These are phyloP conservation scores for Massospora cicadina DNA, from an alignment of 371 early-diverging fungal genomes.

Conservation along the genomic window DNA sequence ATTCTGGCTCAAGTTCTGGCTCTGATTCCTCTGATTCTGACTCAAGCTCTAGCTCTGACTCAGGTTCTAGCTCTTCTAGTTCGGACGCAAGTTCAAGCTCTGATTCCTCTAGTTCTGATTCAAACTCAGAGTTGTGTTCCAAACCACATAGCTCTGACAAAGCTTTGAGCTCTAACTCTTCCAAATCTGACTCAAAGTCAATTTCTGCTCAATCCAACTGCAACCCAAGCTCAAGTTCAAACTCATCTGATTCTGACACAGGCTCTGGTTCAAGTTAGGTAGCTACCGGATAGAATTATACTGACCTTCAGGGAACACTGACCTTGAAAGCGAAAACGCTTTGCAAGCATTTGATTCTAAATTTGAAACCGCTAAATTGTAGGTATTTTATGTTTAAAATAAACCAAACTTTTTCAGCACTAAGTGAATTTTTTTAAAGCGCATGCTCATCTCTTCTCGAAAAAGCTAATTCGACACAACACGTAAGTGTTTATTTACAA, in stretches of 20 bases:
- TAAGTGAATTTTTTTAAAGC: no score
- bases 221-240: no score
- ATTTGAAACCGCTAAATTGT: not conserved
- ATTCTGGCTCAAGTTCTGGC: constrained; percentile 9
- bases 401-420: constrained; percentile 5
- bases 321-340: not conserved
- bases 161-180: not conserved
- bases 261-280: no score
- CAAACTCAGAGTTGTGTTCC: constrained; percentile 7
- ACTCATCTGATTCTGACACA: no score
- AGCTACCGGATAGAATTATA: no score
- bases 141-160: constrained; percentile 11
- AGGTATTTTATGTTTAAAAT: not conserved
- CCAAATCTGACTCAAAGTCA: no score
- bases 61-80: constrained; percentile 10
- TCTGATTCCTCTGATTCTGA: constrained; percentile 11
- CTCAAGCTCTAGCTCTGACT: constrained; percentile 12
- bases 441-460: no score
- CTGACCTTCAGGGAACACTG: not conserved
- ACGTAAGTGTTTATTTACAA: not conserved
- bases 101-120: constrained; percentile 11
- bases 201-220: no score
- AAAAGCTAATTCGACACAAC: no score
- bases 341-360: not conserved
- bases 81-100: constrained; percentile 7